Percentiles rank a stretch among this genome's conserved stretches.
phyloP scores from a whole-genome alignment of 257 asterid species.

The Solanum dulcamara region DNA sequence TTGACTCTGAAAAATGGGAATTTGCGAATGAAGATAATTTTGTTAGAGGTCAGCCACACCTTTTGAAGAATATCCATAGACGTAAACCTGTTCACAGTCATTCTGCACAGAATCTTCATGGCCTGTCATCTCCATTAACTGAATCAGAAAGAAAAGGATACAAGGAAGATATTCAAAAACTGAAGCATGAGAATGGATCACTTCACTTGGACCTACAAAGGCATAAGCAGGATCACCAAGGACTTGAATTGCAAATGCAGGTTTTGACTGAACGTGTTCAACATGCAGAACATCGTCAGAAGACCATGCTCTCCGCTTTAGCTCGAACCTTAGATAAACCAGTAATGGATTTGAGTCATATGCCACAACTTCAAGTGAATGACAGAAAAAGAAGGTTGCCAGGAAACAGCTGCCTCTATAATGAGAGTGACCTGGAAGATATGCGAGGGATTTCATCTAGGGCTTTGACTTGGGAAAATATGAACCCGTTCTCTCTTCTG shows the following conservation, averaged over 20 bases:
- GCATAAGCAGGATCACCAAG: slow-evolving; percentile 44
- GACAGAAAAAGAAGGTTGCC: slow-evolving; percentile 65
- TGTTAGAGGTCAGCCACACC: slow-evolving; percentile 61
- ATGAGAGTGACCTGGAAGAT: slow-evolving; percentile 29
- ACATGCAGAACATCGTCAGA: slow-evolving; percentile 31
- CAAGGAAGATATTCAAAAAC: slow-evolving; percentile 48
- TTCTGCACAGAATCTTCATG: slow-evolving; percentile 38
- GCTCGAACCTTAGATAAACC: slow-evolving; percentile 35
- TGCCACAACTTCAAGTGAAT: slow-evolving; percentile 27
- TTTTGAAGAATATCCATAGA: slow-evolving; percentile 69
- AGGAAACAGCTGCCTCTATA: slow-evolving; percentile 27
- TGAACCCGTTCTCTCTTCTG: slow-evolving; percentile 31
- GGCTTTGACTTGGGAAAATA: slow-evolving; percentile 16
- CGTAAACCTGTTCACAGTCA: slow-evolving; percentile 96
- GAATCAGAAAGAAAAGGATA: slow-evolving; percentile 64
- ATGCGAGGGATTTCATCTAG: slow-evolving; percentile 24
- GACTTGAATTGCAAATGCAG: slow-evolving; percentile 31
- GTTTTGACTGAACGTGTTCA: slow-evolving; percentile 32
- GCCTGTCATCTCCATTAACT: slow-evolving; percentile 27
- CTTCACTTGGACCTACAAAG: slow-evolving; percentile 39
- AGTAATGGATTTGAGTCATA: slow-evolving; percentile 21
- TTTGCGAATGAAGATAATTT: slow-evolving; percentile 69
- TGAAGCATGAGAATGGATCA: slow-evolving; percentile 43
- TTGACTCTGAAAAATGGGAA: slow-evolving; percentile 91
- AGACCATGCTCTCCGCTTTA: slow-evolving; percentile 43